Conservation (phyloP, 108 stramenopile genomes). For the Nannochloropsis salina region DNA sequence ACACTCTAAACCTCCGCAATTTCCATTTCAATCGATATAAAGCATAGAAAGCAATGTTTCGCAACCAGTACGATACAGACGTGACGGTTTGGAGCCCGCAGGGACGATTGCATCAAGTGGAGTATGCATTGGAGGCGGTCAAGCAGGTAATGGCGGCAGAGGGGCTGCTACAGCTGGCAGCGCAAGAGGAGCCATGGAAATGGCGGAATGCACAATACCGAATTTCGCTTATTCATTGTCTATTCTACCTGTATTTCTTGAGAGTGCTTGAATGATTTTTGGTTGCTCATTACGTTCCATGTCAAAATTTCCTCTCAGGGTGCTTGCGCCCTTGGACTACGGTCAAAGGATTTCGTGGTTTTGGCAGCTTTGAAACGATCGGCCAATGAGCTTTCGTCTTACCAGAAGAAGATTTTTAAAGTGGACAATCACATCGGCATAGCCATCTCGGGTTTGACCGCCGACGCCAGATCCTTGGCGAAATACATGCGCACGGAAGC, state of each 20-base stretch:
- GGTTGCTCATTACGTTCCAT: too few relatives aligned
- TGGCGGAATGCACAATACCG: too few relatives aligned
- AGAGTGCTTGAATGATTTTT: too few relatives aligned
- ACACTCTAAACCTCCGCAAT: too few relatives aligned
- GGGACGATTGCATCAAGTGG: conserved; percentile 96
- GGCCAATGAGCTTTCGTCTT: conserved; percentile 85
- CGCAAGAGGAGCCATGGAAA: not conserved
- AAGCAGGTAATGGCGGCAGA: conserved; percentile 68
- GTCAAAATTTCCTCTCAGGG: not conserved
- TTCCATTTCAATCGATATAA: too few relatives aligned
- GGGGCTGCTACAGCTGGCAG: not conserved
- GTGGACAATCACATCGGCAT: conserved; percentile 96
- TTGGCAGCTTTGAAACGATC: conserved; percentile 83
- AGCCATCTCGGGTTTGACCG: conserved; percentile 93
- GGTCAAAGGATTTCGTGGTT: conserved; percentile 73
- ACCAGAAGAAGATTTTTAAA: conserved; percentile 92
- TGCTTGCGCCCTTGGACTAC: conserved; percentile 64
- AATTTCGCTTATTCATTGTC: too few relatives aligned
- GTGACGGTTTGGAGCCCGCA: conserved; percentile 98
- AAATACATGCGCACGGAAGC: conserved; percentile 96
- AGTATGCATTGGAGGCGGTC: conserved; percentile 99
- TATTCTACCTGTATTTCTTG: too few relatives aligned
- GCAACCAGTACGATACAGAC: conserved; percentile 99
- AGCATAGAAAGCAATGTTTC: conserved; percentile 67
- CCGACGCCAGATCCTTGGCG: conserved; percentile 88